Base-by-base conservation (phyloP, 345 rosid genomes). In the Eucalyptus victrix region DNA sequence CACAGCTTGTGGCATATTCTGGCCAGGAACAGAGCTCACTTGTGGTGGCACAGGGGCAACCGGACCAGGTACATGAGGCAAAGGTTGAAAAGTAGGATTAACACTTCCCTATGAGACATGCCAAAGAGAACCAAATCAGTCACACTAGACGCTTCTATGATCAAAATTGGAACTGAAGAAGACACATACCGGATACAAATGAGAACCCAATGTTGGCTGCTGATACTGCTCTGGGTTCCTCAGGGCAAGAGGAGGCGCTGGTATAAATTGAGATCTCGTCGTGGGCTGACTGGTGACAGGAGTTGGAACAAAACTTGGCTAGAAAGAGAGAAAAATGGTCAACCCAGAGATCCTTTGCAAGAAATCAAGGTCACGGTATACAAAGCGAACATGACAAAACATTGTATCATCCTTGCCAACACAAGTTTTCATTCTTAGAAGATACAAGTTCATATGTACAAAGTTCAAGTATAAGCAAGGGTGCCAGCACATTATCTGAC, bases 161-260 rank as follows among this genome's bases (percentile, higher is more conserved):
- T 40, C 17, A 12, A 76, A 40, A 76, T 40, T 37, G 85, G 85
- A 40, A 76, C 85, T 76, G 76, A 87, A 30, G 49, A 60, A 50
- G 47, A 40, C 88, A 94, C 98, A 86, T 89, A 98, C 99, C 3
- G 97, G 95, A 93, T 97, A 96, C 83, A 97, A 92, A 89, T 97
- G 99, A 93, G 99, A 94, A 86, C 92, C 94, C 93, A 93, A 89
- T 65, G 96, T 94, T 80, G 94, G 95, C 92, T 95, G 99, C 94
- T 97, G 99, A 91, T 95, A 98, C 91, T 96, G 99, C 86, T 93
- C 98, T 44, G 95, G 96, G 90, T 96, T 96, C 93, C 91, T 96
- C 92, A 96, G 94, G 87, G 92, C 95, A 91, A 96, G 92, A 90
- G 95, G 95, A 92, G 95, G 94, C 67, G 99, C 93, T 90, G 99